These are phyloP conservation scores for Oryza brachyantha DNA, from an alignment of 176 grass and related monocot genomes.

Conservation along the genomic window DNA sequence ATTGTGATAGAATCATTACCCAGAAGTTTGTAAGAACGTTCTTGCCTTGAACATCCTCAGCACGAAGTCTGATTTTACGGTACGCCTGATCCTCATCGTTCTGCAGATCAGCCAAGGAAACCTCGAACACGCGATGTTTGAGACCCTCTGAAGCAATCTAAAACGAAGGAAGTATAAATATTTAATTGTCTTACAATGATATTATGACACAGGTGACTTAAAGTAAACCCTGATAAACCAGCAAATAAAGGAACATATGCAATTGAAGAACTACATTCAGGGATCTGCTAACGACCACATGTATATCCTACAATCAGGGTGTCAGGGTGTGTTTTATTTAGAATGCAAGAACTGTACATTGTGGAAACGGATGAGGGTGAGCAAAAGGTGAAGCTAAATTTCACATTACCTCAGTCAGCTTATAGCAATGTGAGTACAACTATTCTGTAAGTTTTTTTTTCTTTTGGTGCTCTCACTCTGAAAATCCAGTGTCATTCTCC, in stretches of 20 bases:
- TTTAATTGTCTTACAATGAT: neutral
- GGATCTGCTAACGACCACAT: neutral
- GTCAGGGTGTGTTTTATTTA: too few relatives aligned
- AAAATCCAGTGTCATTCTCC: too few relatives aligned
- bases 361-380: too few relatives aligned
- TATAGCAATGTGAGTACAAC: too few relatives aligned
- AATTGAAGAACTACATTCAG: neutral
- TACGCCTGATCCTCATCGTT: slow-evolving; percentile 84
- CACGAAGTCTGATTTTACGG: slow-evolving; percentile 82
- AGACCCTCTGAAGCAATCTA: slow-evolving; percentile 93
- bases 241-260: neutral
- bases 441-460: too few relatives aligned
- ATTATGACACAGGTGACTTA: neutral
- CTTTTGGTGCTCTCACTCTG: too few relatives aligned
- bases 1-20: slow-evolving; percentile 30
- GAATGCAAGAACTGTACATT: too few relatives aligned
- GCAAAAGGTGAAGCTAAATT: too few relatives aligned
- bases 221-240: neutral
- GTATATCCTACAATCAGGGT: neutral
- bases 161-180: neutral
- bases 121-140: slow-evolving; percentile 84
- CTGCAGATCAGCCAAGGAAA: slow-evolving; percentile 80
- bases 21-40: slow-evolving; percentile 92
- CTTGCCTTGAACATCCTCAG: slow-evolving; percentile 77
- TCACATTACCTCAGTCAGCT: too few relatives aligned